Evolutionary conservation across 371 early-diverging fungal species (phyloP), one percentile per base, ranked within the genome.

Genomic region (Rhizopus stolonifer): DNA sequence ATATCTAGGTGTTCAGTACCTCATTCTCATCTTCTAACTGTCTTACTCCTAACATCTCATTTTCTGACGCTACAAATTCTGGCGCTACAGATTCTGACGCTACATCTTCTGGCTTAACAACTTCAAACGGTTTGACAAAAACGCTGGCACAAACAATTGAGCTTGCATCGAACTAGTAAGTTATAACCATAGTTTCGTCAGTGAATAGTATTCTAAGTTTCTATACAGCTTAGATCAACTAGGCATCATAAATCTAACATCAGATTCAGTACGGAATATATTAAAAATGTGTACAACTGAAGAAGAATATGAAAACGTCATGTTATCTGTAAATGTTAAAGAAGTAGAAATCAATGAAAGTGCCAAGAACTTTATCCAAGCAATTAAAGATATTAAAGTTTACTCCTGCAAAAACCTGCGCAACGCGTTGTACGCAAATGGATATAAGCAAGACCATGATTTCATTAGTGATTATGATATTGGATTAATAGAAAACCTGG

Each of bases 101-200:
- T 32, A 42, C 51, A 51, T 42, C 52, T 32, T 51, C 52, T 50
- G 26, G 29, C 40, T 2, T 21, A 13, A 18, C 50, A 50, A 25
- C 50, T 48, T 33, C 38, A 24, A 32, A 46, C 31, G 17, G 19
- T 31, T 19, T 39, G 36, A 39, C 46, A 31, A 54, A 40, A 54
- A 21, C 42, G 36, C 42, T 54, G 42, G 29, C 31, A 23, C 55
- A 54, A 54, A 17, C 48, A 26, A 17, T 18, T 19, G 26, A 54
- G n/a, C 47, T 54, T 47, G 55, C 48, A 40, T 54, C 55, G 14
- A 29, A 54, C 22, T n/a, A 40, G 55, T 54, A 47, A 54, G 47
- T 54, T 23, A 19, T 23, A 45, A 45, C 34, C 34, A 15, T 44
- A 45, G 45, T 38, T 40, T 31, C 8, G 47, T 54, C 39, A 47